Evolutionary conservation across 2,329 filamentous ascomycete genomes (phyloP), one percentile per base, ranked within the genome.

Genomic region (Clonostachys solani): DNA sequence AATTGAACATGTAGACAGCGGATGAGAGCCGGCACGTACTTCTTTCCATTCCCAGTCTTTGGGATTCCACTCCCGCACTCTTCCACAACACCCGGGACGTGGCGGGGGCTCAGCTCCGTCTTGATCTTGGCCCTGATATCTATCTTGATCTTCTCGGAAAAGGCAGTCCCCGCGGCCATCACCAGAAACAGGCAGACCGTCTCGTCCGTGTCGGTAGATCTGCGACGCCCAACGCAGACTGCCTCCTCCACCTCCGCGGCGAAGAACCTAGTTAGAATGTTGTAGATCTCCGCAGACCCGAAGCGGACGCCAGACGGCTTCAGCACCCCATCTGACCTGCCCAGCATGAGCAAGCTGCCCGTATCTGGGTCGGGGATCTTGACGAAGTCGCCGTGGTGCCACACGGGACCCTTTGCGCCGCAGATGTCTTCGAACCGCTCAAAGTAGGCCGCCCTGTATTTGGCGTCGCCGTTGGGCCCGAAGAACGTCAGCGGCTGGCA

Each of bases 371-470:
- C 86, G 8, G 68, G 65, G 35, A 84, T 77, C 38, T 75, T 73
- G 34, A 96, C 81, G 61, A 96, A 97, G 66, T 99, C 94, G 33
- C 92, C 92, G 60, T 99, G 92, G 61, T 96, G 91, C 94, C 94
- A 97, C 13, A 89, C 76, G 2, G 71, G 61, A 5, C 67, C 68
- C 23, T 56, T 50, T 12, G 50, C 60, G 12, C 61, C 67, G 50
- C 66, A 69, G 10, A 69, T 56, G 47, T 67, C 56, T 17, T 77
- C 71, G 62, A 96, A 97, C 7, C 84, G 81, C 51, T 94, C 88
- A 59, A 99, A 99, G 67, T 99, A 99, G 48, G 86, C 89, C 33
- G 81, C 79, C 43, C 77, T 75, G 68, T 97, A 97, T 64, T 91
- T 91, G n/a, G 73, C 75, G 37, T 84, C 78, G 2, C 75, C 75